phyloP scores from a whole-genome alignment of 179 eudicot species.

The Nepenthes alata region DNA sequence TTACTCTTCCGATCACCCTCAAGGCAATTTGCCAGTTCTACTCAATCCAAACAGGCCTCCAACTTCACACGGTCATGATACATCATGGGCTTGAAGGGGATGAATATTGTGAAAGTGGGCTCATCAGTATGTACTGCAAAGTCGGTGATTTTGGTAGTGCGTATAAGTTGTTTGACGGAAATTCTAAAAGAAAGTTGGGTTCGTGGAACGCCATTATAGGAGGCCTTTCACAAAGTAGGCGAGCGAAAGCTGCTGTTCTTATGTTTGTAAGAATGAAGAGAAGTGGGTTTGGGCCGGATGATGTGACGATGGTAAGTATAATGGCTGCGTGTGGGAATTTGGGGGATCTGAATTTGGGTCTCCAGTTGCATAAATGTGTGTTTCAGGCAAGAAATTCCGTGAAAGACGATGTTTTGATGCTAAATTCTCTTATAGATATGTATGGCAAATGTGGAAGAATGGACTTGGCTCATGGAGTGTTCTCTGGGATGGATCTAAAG shows the following conservation, averaged over 20 bases:
- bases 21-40: conserved; percentile 40
- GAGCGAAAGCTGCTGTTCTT: conserved; percentile 32
- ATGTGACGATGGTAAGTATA: conserved; percentile 59
- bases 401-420: conserved; percentile 40
- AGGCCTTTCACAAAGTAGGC: conserved; percentile 51
- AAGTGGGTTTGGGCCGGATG: conserved; percentile 47
- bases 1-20: conserved; percentile 52
- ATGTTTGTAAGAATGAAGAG: conserved; percentile 50
- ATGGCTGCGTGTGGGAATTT: conserved; percentile 56
- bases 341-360: conserved; percentile 53
- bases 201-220: conserved; percentile 79
- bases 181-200: conserved; percentile 55
- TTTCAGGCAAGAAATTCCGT: conserved; percentile 33
- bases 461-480: conserved; percentile 58
- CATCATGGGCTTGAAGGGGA: conserved; percentile 34
- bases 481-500: conserved; percentile 32
- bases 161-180: conserved; percentile 53
- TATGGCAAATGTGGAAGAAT: conserved; percentile 83
- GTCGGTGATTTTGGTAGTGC: conserved; percentile 44
- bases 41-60: conserved; percentile 19
- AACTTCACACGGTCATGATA: conserved; percentile 42
- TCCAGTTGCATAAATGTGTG: conserved; percentile 57
- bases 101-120: conserved; percentile 57
- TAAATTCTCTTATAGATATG: conserved; percentile 65
- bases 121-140: conserved; percentile 48